These are phyloP conservation scores for Malassezia pachydermatis DNA, from an alignment of 1,284 basidiomycete genomes.

Conservation along the genomic window DNA sequence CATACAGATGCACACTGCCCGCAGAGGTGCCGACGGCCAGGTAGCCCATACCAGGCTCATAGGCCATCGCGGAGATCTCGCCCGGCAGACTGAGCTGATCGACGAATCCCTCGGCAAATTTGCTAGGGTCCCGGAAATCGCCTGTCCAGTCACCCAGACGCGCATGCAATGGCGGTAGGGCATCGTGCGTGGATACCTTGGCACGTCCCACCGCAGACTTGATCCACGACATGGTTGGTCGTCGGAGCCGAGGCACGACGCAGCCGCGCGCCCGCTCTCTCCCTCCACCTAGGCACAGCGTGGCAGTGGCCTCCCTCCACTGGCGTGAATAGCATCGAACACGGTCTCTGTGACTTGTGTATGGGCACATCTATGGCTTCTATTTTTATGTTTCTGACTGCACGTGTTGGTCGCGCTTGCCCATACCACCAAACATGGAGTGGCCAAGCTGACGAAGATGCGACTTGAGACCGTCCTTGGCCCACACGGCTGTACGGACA, in stretches of 20 bases:
- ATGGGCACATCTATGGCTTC: not conserved
- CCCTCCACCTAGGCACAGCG: not conserved
- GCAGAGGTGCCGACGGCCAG: constrained; percentile 57
- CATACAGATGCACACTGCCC: constrained; percentile 59
- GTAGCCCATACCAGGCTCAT: constrained; percentile 51
- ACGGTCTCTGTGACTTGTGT: not conserved
- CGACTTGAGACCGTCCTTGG: constrained; percentile 33
- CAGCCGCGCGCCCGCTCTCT: no score
- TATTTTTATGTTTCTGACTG: constrained; percentile 6
- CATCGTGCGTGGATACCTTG: not conserved
- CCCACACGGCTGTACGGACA: constrained; percentile 37
- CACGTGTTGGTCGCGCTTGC: constrained; percentile 12
- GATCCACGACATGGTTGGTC: constrained; percentile 15
- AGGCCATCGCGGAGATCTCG: constrained; percentile 44
- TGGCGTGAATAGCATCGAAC: not conserved
- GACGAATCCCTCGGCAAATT: constrained; percentile 39
- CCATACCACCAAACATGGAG: constrained; percentile 23
- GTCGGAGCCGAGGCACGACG: no score
- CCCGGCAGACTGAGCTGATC: constrained; percentile 39
- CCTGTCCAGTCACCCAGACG: constrained; percentile 16
- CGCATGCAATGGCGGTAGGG: constrained; percentile 1
- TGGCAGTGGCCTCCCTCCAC: not conserved
- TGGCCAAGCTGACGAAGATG: constrained; percentile 20
- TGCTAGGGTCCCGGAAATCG: constrained; percentile 8
- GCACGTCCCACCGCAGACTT: constrained; percentile 6